Base-by-base conservation (phyloP, 2,329 filamentous ascomycete genomes). In the Dothideomycetes sp. region DNA sequence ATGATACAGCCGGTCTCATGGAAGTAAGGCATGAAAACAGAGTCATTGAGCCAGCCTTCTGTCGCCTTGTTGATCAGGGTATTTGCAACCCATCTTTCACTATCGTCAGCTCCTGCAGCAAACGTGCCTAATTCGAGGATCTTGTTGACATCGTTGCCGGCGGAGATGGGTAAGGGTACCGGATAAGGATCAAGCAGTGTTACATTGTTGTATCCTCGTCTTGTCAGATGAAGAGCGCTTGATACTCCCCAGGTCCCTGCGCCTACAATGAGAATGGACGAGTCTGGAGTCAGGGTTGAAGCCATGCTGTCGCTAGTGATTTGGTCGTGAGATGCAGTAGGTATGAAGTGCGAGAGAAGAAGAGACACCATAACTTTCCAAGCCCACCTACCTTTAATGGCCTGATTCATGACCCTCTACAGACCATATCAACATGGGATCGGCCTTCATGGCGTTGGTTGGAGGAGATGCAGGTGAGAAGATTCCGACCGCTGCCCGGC, bases 141-240 rank as follows among this genome's bases (percentile, higher is more conserved):
- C 45, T 70, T 70, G 48, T 71, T 70, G 28, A 70, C 55, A 47
- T 71, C 68, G 53, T 69, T 69, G 11, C 67, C 68, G 3, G 68
- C 67, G 10, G 67, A 64, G 36, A 69, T 67, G 7, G 58, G 53
- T 4, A 66, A 70, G 1, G 68, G 67, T 3, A 69, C 61, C 1
- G 56, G 56, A 41, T 69, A 62, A 0, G 63, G 62, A 45, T 72
- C 69, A 7, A 74, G 56, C 4, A 72, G 63, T 4, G 60, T 69
- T 41, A 74, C 60, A 45, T 68, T 61, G 27, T 59, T 61, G 49
- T 71, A 71, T 30, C 69, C 69, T 42, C 64, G 58, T 24, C 68
- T 33, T 33, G 16, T 33, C 12, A 41, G 20, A 23, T 20, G 37
- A 15, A 32, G n/a, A 25, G 27, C 24, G 5, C 20, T 33, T 29